Percentiles rank a stretch among this genome's conserved stretches.
Conservation (phyloP, 2,329 filamentous ascomycete species). For the Clonostachys solani region DNA sequence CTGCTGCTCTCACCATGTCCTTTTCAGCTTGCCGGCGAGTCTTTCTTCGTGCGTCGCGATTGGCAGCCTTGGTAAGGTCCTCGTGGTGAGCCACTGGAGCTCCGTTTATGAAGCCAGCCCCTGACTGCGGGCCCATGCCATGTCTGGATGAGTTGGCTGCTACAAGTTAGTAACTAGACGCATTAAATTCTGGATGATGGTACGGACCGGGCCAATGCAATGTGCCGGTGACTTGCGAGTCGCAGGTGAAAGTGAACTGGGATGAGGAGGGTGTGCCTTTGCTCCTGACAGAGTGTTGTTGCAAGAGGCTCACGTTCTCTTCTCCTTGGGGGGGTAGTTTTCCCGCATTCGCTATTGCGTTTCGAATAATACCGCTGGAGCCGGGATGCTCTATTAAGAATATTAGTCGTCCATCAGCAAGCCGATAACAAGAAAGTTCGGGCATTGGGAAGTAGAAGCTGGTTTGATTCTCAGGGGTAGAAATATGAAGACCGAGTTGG, state of each 20-base stretch:
- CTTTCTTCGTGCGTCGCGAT: slow-evolving; percentile 39
- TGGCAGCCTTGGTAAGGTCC: not conserved
- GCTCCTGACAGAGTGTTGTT: slow-evolving; percentile 56
- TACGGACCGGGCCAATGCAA: slow-evolving; percentile 66
- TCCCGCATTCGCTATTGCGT: slow-evolving; percentile 84
- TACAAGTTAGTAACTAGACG: no score
- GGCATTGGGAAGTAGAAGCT: no score
- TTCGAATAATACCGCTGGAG: slow-evolving; percentile 75
- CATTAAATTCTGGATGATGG: not conserved
- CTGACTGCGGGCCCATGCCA: not conserved
- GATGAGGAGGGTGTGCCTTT: slow-evolving; percentile 68
- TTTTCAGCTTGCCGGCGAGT: slow-evolving; percentile 63
- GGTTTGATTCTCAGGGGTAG: no score
- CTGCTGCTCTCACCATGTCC: slow-evolving; percentile 71
- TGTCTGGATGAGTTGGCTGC: not conserved
- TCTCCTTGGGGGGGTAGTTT: slow-evolving; percentile 63
- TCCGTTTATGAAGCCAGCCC: no score
- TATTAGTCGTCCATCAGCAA: no score
- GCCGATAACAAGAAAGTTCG: no score
- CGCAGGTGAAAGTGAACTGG: slow-evolving; percentile 95
- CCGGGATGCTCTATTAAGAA: not conserved
- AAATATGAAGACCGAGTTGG: no score
- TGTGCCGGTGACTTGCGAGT: slow-evolving; percentile 79
- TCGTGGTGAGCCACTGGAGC: not conserved
- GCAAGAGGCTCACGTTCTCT: slow-evolving; percentile 75